Conservation (phyloP, 2,329 filamentous ascomycete species). For the Cladosporium sp. region DNA sequence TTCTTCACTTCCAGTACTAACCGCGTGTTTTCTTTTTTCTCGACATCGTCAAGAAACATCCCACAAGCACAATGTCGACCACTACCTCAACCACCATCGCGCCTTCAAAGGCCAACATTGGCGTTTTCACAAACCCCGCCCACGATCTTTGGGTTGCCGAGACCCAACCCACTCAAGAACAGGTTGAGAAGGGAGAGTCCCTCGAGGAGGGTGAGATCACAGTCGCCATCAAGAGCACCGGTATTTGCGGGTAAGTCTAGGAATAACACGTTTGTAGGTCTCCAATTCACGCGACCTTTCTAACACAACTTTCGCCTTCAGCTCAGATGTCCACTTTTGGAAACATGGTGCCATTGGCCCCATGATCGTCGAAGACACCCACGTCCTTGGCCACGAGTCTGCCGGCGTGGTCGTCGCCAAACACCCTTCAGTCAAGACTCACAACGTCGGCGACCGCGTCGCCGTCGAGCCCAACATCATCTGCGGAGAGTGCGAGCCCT, state of each 20-base stretch:
- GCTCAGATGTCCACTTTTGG: slow-evolving; percentile 96
- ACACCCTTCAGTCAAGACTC: slow-evolving; percentile 69
- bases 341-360: slow-evolving; percentile 90
- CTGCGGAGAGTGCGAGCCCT: slow-evolving; percentile 85
- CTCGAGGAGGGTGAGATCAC: slow-evolving; percentile 81
- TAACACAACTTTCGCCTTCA: slow-evolving; percentile 35
- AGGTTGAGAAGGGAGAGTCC: slow-evolving; percentile 61
- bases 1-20: no score
- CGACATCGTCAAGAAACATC: background rate
- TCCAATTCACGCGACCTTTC: background rate
- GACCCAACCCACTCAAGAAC: slow-evolving; percentile 69
- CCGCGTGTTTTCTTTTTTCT: background rate
- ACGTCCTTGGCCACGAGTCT: slow-evolving; percentile 84
- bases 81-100: slow-evolving; percentile 29
- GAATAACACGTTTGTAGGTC: background rate
- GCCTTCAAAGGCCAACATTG: slow-evolving; percentile 78
- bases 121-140: slow-evolving; percentile 88
- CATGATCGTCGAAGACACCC: slow-evolving; percentile 84
- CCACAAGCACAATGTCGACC: slow-evolving; percentile 5
- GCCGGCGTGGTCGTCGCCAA: slow-evolving; percentile 76
- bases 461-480: slow-evolving; percentile 93
- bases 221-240: slow-evolving; percentile 84
- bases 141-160: slow-evolving; percentile 88
- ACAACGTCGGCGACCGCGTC: slow-evolving; percentile 83
- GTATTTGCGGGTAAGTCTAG: slow-evolving; percentile 76